Evolutionary conservation across 2,329 filamentous ascomycete genomes (phyloP).

Genomic region (Hypoxylon sp.): DNA sequence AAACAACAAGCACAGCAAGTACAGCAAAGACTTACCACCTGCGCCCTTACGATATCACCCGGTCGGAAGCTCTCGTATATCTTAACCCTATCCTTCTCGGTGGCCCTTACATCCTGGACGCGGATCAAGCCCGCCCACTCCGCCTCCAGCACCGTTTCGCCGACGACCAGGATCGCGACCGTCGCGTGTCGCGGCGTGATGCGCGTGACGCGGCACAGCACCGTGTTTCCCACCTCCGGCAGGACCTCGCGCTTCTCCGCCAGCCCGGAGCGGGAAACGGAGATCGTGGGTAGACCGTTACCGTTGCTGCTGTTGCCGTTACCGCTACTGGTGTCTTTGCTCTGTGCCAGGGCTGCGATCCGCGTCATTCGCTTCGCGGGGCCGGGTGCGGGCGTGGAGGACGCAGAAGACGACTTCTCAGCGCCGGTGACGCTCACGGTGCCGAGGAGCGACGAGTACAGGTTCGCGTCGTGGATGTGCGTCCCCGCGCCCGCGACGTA

Average conservation of each 20-base stretch:
- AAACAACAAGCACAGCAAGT: neutral
- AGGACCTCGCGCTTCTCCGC: constrained; percentile 76
- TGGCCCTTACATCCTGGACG: constrained; percentile 91
- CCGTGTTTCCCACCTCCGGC: constrained; percentile 83
- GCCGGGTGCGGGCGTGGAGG: no score
- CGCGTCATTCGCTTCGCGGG: constrained; percentile 73
- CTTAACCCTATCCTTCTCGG: constrained; percentile 95
- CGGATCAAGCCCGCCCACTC: constrained; percentile 90
- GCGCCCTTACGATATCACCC: constrained; percentile 89
- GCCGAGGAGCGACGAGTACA: constrained; percentile 88
- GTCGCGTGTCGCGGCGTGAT: constrained; percentile 88
- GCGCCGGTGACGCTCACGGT: constrained; percentile 68
- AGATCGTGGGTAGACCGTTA: constrained; percentile 69
- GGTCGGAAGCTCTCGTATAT: constrained; percentile 93
- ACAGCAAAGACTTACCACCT: constrained; percentile 72
- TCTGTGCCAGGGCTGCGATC: constrained; percentile 62
- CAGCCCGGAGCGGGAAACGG: constrained; percentile 64
- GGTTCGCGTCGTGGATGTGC: constrained; percentile 80
- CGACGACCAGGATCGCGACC: constrained; percentile 87
- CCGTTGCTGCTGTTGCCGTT: constrained; percentile 15
- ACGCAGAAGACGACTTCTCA: constrained; percentile 59
- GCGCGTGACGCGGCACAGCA: constrained; percentile 88
- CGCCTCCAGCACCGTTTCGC: constrained; percentile 78
- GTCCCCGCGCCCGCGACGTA: constrained; percentile 86
- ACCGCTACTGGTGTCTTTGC: constrained; percentile 20